A percentile compares a stretch with the other conserved stretches of the same genome.
Conservation (phyloP, 1,284 basidiomycete genomes). For the Cerrena zonata region DNA sequence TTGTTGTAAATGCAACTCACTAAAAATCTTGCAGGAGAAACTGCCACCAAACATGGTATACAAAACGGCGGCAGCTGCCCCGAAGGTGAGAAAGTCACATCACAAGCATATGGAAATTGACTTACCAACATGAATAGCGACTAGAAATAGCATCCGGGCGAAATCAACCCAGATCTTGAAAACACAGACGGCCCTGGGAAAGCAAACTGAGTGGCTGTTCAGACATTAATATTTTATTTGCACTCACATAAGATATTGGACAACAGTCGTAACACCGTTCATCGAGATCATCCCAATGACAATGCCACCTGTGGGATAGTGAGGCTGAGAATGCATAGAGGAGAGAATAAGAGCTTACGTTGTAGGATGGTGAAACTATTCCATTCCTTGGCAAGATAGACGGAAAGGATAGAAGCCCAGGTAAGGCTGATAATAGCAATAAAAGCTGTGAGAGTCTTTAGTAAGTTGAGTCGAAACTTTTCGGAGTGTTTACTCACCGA, state of each 20-base stretch:
- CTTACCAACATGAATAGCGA: conserved; percentile 36
- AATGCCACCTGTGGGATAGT: conserved; percentile 30
- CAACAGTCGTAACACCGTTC: conserved; percentile 35
- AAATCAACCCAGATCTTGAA: conserved; percentile 42
- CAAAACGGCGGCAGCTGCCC: conserved; percentile 22
- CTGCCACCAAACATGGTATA: conserved; percentile 31
- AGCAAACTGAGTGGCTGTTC: not conserved
- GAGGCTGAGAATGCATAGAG: not conserved
- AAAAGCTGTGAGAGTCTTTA: conserved; percentile 29
- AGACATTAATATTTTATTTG: not conserved
- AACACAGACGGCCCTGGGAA: conserved; percentile 40
- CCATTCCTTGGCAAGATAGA: conserved; percentile 40
- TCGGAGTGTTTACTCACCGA: conserved; percentile 27
- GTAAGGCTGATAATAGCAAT: conserved; percentile 34
- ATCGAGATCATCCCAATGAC: conserved; percentile 32
- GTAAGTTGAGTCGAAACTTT: no score
- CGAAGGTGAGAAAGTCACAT: not conserved
- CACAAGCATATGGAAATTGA: conserved; percentile 2
- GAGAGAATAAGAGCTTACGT: conserved; percentile 27
- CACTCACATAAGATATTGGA: conserved; percentile 45
- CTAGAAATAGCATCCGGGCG: conserved; percentile 32
- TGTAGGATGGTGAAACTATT: conserved; percentile 29
- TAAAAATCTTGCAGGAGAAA: conserved; percentile 38
- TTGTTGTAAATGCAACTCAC: conserved; percentile 28
- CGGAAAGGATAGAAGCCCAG: conserved; percentile 33